A percentile compares a stretch with the other conserved stretches of the same genome.
Conservation (phyloP, 257 asterid genomes). For the Penstemon barbatus region DNA sequence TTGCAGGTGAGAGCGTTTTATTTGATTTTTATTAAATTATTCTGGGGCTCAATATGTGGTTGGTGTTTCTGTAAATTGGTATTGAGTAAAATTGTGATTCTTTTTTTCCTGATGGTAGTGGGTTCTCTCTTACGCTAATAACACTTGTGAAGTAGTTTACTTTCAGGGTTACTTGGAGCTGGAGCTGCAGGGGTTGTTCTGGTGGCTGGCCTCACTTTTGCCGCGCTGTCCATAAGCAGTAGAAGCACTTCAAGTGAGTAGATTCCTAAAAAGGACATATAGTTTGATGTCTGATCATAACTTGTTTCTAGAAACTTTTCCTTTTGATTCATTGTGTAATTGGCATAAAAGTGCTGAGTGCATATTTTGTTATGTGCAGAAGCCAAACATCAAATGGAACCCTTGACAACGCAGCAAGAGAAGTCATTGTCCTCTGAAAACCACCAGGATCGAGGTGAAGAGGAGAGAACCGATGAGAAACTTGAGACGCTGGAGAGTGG, state of each 20-base stretch:
- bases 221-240: slow-evolving; percentile 63
- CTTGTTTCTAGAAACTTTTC: slow-evolving; percentile 19
- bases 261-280: neutral
- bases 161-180: slow-evolving; percentile 81
- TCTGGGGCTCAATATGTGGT: slow-evolving; percentile 15
- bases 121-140: slow-evolving; percentile 49
- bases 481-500: slow-evolving; percentile 43
- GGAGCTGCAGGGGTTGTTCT: slow-evolving; percentile 77
- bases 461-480: slow-evolving; percentile 39
- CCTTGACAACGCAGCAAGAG: slow-evolving; percentile 60
- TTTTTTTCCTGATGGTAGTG: neutral
- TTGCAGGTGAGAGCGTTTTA: slow-evolving; percentile 50
- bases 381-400: slow-evolving; percentile 58
- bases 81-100: neutral
- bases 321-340: slow-evolving; percentile 3
- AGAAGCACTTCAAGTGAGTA: slow-evolving; percentile 63
- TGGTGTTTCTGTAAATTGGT: slow-evolving; percentile 9
- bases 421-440: slow-evolving; percentile 48
- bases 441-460: slow-evolving; percentile 39
- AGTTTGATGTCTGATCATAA: slow-evolving; percentile 8
- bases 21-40: neutral
- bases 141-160: slow-evolving; percentile 58
- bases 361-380: slow-evolving; percentile 42
- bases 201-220: slow-evolving; percentile 73
- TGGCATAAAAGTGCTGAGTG: slow-evolving; percentile 22